phyloP scores from a whole-genome alignment of 2,329 filamentous ascomycete genomes.

The Talaromyces sp. region DNA sequence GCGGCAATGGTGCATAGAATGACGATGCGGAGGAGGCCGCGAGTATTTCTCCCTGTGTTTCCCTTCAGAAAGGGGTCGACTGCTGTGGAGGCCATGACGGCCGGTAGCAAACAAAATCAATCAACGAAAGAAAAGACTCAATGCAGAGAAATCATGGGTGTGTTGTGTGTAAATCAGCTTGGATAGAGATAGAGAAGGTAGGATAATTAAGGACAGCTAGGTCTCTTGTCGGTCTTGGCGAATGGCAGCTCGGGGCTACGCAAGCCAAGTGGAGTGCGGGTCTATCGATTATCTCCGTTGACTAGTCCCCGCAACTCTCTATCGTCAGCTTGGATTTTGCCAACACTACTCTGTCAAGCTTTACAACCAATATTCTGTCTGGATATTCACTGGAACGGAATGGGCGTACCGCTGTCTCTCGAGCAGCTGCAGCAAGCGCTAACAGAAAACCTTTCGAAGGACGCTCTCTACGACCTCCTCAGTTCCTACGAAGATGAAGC shows the following conservation, averaged over 20 bases:
- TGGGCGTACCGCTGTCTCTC: constrained; percentile 31
- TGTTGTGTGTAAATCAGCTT: too few relatives aligned
- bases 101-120: constrained; percentile 31
- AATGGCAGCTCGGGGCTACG: constrained; percentile 18
- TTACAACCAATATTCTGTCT: neutral
- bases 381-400: constrained; percentile 12
- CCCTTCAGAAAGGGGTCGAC: constrained; percentile 67
- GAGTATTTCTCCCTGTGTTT: constrained; percentile 74
- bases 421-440: constrained; percentile 31
- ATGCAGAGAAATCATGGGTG: neutral
- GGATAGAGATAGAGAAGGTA: neutral
- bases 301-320: constrained; percentile 2
- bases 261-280: constrained; percentile 12
- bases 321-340: neutral
- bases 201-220: constrained; percentile 31
- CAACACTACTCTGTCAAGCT: neutral
- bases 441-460: constrained; percentile 28
- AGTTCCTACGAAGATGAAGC: constrained; percentile 36
- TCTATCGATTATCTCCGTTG: constrained; percentile 10
- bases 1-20: constrained; percentile 90
- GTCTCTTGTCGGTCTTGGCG: constrained; percentile 42
- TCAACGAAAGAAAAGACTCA: constrained; percentile 24
- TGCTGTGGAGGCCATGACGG: constrained; percentile 46
- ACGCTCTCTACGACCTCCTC: constrained; percentile 35
- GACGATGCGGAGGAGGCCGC: constrained; percentile 79